phyloP scores from a whole-genome alignment of 23 red algal species.

The Gracilariopsis chorda region DNA sequence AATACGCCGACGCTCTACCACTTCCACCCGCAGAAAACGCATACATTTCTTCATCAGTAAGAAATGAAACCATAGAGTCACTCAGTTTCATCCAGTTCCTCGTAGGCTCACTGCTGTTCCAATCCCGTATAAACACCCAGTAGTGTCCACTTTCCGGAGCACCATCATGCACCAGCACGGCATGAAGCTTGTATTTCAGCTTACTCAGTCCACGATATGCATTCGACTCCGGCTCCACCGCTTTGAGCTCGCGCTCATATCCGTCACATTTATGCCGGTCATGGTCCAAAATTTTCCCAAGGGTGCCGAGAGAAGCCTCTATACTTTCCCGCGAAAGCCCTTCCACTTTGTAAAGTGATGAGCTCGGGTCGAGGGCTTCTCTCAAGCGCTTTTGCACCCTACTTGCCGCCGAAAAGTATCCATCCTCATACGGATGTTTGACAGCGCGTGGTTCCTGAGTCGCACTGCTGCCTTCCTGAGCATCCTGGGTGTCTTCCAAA shows the following conservation, averaged over 20 bases:
- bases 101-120: background rate
- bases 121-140: slow-evolving; percentile 84
- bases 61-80: slow-evolving; percentile 61
- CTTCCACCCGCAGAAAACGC: slow-evolving; percentile 64
- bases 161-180: slow-evolving; percentile 95
- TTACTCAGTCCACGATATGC: slow-evolving; percentile 27
- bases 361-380: slow-evolving; percentile 3
- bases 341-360: slow-evolving; percentile 7
- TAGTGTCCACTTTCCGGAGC: slow-evolving; percentile 88
- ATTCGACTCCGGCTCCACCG: slow-evolving; percentile 29
- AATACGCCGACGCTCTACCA: slow-evolving; percentile 80
- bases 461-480: background rate
- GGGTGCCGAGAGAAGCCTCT: background rate
- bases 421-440: background rate
- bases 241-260: slow-evolving; percentile 21
- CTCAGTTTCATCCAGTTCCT: slow-evolving; percentile 77
- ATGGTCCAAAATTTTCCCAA: slow-evolving; percentile 46
- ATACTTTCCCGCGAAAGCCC: slow-evolving; percentile 24
- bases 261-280: slow-evolving; percentile 41
- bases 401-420: slow-evolving; percentile 12
- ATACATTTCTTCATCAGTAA: slow-evolving; percentile 77
- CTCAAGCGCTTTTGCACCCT: slow-evolving; percentile 25
- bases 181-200: slow-evolving; percentile 80
- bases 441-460: background rate
- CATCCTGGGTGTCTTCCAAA: background rate